A percentile compares a stretch with the other conserved stretches of the same genome.
phyloP scores from a whole-genome alignment of 78 protist species.

The Dictyostelium intermedium region DNA sequence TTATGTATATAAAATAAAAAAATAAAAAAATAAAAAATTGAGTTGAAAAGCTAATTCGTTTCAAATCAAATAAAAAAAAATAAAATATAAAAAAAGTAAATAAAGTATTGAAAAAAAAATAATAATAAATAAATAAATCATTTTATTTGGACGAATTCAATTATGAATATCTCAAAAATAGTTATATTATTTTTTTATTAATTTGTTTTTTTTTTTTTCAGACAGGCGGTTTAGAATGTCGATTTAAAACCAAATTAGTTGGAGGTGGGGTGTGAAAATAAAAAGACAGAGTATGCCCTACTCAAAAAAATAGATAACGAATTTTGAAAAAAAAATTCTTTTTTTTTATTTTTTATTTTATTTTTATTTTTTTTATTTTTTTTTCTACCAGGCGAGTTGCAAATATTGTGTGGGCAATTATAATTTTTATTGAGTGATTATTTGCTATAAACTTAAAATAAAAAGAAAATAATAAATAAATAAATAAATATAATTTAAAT shows the following conservation, averaged over 20 bases:
- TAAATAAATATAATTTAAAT: neutral
- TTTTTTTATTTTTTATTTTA: neutral
- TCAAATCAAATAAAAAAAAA: neutral
- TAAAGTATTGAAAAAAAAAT: no score
- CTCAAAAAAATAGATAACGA: neutral
- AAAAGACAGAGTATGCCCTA: no score
- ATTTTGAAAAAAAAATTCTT: neutral
- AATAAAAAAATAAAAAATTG: neutral
- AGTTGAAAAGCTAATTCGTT: slow-evolving; percentile 14
- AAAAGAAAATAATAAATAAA: neutral
- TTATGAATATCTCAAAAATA: no score
- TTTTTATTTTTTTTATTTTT: neutral
- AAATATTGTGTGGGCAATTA: neutral
- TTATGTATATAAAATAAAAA: neutral
- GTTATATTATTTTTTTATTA: no score
- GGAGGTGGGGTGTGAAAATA: neutral
- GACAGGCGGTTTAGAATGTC: neutral
- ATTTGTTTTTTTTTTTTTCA: no score
- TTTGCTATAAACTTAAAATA: neutral
- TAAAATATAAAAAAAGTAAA: neutral
- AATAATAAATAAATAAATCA: neutral
- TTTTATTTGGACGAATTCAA: no score
- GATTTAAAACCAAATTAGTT: neutral
- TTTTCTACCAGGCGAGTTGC: neutral
- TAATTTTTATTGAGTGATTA: neutral